A percentile compares a stretch with the other conserved stretches of the same genome.
Conservation (phyloP, 2,329 filamentous ascomycete genomes). For the Sarocladium oryzae region DNA sequence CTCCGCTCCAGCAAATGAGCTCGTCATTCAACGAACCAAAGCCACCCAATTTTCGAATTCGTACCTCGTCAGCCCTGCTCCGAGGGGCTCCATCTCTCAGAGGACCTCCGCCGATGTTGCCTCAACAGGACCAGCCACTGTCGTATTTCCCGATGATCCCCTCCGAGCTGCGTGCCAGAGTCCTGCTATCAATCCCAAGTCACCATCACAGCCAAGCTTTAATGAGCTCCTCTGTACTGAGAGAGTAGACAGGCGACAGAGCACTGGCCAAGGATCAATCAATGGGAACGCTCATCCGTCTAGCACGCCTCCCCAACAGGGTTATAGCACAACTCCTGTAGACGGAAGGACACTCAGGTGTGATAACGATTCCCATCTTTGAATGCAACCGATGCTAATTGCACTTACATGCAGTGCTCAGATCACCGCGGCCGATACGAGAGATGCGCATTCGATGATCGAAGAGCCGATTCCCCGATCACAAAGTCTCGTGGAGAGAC, state of each 20-base stretch:
- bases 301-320: not conserved
- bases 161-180: not conserved
- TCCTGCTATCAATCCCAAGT: not conserved
- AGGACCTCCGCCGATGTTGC: not conserved
- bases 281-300: not conserved
- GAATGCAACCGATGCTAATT: not conserved
- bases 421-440: not conserved
- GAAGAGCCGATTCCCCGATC: slow-evolving; percentile 3
- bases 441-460: not conserved
- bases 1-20: slow-evolving; percentile 14
- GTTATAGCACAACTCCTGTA: not conserved
- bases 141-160: not conserved
- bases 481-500: slow-evolving; percentile 2
- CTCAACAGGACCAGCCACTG: not conserved
- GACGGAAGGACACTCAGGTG: not conserved
- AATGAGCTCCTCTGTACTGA: not conserved
- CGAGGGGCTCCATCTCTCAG: not conserved
- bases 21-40: not conserved
- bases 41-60: slow-evolving; percentile 23
- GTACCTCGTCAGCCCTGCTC: slow-evolving; percentile 21
- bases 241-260: not conserved
- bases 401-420: not conserved
- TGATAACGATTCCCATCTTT: not conserved
- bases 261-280: not conserved
- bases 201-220: not conserved